Base-by-base conservation (phyloP, 108 stramenopile genomes). In the Bacterosira constricta region DNA sequence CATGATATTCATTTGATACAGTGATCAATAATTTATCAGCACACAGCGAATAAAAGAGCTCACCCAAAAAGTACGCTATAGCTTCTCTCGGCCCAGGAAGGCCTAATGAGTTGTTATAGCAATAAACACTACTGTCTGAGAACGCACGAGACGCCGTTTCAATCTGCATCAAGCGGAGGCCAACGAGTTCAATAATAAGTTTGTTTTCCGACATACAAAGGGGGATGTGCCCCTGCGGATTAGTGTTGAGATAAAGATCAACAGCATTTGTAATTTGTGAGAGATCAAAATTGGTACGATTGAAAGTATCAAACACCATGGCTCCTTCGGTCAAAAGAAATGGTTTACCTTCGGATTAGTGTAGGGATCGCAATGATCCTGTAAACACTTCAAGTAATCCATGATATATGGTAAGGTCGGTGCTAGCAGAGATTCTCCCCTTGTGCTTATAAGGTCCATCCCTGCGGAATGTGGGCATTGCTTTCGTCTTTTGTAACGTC, bases 121-220 rank as follows among this genome's bases (percentile, higher is more conserved):
- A 77, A 52, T 92, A 95, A 0, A 88, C 91, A 4, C 57, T 63
- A 12, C 82, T 72, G 64, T 95, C 87, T 3, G 88, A 88, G 61
- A 95, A 95, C 8, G 90, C 86, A 2, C 89, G 61, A 11, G 76
- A 77, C 30, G 91, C 79, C 3, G 91, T 90, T 41, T 83, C 79
- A 1, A 79, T 32, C 35, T 86, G 84, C 75, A 85, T 79, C 15
- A 95, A 66, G 10, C 91, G 82, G 39, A 77, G 82, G 26, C 88
- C 86, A 21, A 95, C 37, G 1, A 89, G 29, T 49, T 95, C 94
- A 6, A 83, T 83, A 1, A 79, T 64, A 11, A 96, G 80, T 63
- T 92, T 91, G 70, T 96, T 96, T 70, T 96, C 94, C 1, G 90
- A 86, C 42, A 93, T 61, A 57, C 90, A 93, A 12, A 96, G 54